phyloP scores from a whole-genome alignment of 1,284 basidiomycete species.

The Ceratobasidium sp. region DNA sequence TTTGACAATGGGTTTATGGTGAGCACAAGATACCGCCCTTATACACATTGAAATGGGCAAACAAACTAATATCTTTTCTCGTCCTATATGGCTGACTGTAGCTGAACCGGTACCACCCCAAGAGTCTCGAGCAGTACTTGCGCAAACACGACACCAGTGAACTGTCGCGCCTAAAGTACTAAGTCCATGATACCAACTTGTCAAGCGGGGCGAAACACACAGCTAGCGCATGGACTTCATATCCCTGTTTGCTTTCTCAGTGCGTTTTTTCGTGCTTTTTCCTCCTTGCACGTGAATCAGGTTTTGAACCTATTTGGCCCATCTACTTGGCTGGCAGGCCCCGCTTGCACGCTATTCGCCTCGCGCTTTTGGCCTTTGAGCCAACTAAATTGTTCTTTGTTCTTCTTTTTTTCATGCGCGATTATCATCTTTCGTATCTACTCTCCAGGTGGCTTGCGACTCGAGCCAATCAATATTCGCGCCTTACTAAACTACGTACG shows the following conservation, averaged over 20 bases:
- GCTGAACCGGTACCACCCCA: constrained; percentile 89
- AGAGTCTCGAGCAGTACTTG: constrained; percentile 94
- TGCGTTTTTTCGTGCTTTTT: neutral
- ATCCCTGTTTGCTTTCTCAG: constrained; percentile 15
- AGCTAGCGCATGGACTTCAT: neutral
- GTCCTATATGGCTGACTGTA: constrained; percentile 81
- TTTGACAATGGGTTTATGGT: neutral
- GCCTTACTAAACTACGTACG: constrained; percentile 24
- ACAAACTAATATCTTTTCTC: constrained; percentile 95
- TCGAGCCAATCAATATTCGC: neutral
- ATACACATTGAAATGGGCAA: constrained; percentile 98
- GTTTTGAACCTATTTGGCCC: constrained; percentile 6
- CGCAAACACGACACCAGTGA: constrained; percentile 95
- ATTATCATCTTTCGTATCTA: constrained; percentile 17
- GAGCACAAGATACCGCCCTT: constrained; percentile 80
- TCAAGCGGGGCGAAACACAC: constrained; percentile 3
- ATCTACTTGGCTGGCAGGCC: neutral
- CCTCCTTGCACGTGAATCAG: constrained; percentile 3
- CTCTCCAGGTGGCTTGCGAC: neutral
- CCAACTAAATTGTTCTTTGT: too few relatives aligned
- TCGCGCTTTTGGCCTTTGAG: neutral
- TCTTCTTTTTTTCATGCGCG: neutral
- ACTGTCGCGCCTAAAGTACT: constrained; percentile 98
- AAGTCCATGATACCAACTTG: constrained; percentile 66
- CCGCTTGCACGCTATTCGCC: neutral